Evolutionary conservation across 305 asterid species (phyloP), one percentile per base, ranked within the genome.

Genomic region (Stenogyne calaminthoides): DNA sequence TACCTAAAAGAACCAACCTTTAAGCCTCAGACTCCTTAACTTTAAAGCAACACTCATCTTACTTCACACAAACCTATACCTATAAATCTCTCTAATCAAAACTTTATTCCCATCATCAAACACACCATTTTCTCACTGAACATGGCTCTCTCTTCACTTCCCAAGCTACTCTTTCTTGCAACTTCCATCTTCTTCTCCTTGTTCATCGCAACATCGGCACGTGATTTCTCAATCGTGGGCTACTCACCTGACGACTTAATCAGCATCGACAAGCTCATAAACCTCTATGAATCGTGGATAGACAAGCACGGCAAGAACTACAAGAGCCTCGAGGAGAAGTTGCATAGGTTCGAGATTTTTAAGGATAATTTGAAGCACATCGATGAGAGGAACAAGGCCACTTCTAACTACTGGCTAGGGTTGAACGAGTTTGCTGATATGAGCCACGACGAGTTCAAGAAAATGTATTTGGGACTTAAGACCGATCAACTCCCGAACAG

Each of bases 391-490:
- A 87, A 87, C 64, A 85, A 83, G 79, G 83, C 14, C 36, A 55
- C 49, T 19, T 64, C 69, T 7, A 81, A 72, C 80, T 85, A 85
- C 65, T 85, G 92, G 89, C 87, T 87, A 1, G 88, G 89, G 9
- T 36, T 87, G 74, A 87, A 87, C 37, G 87, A 81, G 67, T 87
- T 87, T 27, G 83, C 87, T 0, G 89, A 87, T 73, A 64, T 87
- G 86, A 83, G 83, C 84, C 86, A 85, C 11, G 84, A 80, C 11
- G 92, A 87, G 80, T 87, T 87, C 91, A 87, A 83, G 81, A 72
- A 64, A 9, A 81, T 10, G 79, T 83, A 72, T 27, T 37, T 87
- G 70, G 89, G 89, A 46, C 86, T 86, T 77, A 82, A 79, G 76
- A 75, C 10, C 54, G 87, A 72, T 71, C 52, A 8, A 16, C 3